Conservation (phyloP, 108 stramenopile species). For the Conticribra guillardii region DNA sequence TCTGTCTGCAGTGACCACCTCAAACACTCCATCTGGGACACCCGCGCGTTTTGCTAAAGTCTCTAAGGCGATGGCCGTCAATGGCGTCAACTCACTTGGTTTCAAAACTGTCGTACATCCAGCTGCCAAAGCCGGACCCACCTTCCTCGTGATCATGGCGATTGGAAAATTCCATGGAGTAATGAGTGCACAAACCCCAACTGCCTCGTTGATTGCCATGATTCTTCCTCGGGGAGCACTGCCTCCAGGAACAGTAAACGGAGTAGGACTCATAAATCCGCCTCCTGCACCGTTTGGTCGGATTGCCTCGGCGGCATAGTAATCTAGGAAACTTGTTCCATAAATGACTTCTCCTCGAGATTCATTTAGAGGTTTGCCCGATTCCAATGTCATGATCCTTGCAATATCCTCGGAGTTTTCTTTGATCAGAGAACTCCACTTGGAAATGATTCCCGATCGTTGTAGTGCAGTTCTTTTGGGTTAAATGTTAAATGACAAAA, state of each 20-base stretch:
- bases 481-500: no score
- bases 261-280: conserved; percentile 65
- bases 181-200: conserved; percentile 84
- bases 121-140: conserved; percentile 89
- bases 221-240: conserved; percentile 62
- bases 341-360: conserved; percentile 88
- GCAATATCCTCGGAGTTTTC: conserved; percentile 50
- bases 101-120: conserved; percentile 91
- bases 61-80: conserved; percentile 82
- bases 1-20: conserved; percentile 65
- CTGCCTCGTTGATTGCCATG: conserved; percentile 84
- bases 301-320: conserved; percentile 87
- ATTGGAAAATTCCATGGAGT: conserved; percentile 98
- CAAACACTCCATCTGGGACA: conserved; percentile 77
- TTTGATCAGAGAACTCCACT: conserved; percentile 69
- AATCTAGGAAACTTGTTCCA: conserved; percentile 85
- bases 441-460: conserved; percentile 50
- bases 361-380: conserved; percentile 94
- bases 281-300: conserved; percentile 79
- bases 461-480: conserved; percentile 54
- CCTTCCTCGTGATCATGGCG: conserved; percentile 97
- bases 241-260: conserved; percentile 52
- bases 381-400: conserved; percentile 90
- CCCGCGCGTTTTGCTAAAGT: conserved; percentile 77
- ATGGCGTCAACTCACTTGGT: conserved; percentile 88